Conservation (phyloP, 1,139 yeast genomes). For the Wickerhamomyces sp. region DNA sequence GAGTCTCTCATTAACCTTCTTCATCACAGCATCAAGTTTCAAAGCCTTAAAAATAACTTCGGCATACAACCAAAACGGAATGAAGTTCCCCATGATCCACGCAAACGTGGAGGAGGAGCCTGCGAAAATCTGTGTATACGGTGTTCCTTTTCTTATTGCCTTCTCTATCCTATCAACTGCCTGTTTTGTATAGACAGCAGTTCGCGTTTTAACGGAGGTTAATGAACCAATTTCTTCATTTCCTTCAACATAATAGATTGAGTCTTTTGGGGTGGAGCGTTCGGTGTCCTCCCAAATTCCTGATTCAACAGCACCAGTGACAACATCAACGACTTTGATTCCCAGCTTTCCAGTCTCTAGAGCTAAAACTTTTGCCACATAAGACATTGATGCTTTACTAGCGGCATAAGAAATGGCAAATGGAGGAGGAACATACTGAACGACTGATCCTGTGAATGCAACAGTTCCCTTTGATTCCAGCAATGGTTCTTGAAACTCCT, state of each 20-base stretch:
- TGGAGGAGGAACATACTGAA: constrained; percentile 61
- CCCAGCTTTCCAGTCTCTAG: constrained; percentile 67
- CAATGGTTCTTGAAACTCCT: constrained; percentile 50
- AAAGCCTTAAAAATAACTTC: neutral
- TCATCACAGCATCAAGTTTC: neutral
- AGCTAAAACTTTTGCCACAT: constrained; percentile 53
- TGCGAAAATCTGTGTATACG: constrained; percentile 5
- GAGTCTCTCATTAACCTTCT: neutral
- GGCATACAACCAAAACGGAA: constrained; percentile 3
- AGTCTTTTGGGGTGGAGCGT: constrained; percentile 42
- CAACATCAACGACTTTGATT: constrained; percentile 61
- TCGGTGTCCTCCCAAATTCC: constrained; percentile 44
- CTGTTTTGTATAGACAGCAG: constrained; percentile 5
- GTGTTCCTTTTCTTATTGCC: neutral
- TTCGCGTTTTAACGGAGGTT: too few relatives aligned
- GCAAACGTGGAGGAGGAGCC: constrained; percentile 6
- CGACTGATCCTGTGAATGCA: constrained; percentile 64
- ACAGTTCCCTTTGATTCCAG: constrained; percentile 62
- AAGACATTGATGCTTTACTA: constrained; percentile 69
- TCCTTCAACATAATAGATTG: constrained; percentile 25
- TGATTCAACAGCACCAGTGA: constrained; percentile 63
- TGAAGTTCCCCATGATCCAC: constrained; percentile 4
- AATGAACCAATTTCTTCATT: too few relatives aligned
- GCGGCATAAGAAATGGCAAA: constrained; percentile 61
- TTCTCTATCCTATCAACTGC: constrained; percentile 11